Conservation (phyloP, 805 yeast species). For the Ogataea nonfermentans region DNA sequence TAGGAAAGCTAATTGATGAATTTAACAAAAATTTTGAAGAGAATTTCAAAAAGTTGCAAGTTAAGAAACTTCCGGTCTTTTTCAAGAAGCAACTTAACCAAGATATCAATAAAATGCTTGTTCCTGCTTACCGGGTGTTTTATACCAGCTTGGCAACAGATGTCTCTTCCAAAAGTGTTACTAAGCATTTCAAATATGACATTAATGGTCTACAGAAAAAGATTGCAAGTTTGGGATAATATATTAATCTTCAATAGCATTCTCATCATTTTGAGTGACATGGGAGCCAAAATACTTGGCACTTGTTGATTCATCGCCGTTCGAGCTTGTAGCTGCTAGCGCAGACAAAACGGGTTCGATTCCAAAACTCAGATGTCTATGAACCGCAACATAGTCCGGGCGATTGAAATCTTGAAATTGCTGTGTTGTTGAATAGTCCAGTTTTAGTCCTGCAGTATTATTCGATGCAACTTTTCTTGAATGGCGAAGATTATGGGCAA, state of each 20-base stretch:
- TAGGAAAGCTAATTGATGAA: constrained; percentile 54
- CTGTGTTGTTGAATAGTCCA: constrained; percentile 1
- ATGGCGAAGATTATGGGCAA: constrained; percentile 4
- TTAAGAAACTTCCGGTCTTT: constrained; percentile 34
- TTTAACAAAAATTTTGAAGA: constrained; percentile 85
- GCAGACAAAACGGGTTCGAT: constrained; percentile 27
- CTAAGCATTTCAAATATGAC: constrained; percentile 69
- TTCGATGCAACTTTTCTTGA: constrained; percentile 1
- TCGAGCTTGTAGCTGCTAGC: constrained; percentile 9
- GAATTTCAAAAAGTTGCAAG: constrained; percentile 62
- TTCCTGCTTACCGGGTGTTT: constrained; percentile 82
- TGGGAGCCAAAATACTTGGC: constrained; percentile 6
- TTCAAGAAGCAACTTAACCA: constrained; percentile 61
- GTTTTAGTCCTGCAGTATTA: constrained; percentile 4
- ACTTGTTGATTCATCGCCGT: background rate
- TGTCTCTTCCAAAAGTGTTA: constrained; percentile 69
- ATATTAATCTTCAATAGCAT: constrained; percentile 11
- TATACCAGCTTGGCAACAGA: constrained; percentile 70
- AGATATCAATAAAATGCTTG: constrained; percentile 69
- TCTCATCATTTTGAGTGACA: constrained; percentile 9
- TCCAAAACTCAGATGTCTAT: constrained; percentile 27
- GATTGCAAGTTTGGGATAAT: constrained; percentile 31
- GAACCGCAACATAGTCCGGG: background rate
- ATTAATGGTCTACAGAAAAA: constrained; percentile 37
- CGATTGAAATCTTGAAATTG: background rate